Percentiles rank a stretch among this genome's conserved stretches.
phyloP scores from a whole-genome alignment of 148 eudicot species.

The Limonium bicolor region DNA sequence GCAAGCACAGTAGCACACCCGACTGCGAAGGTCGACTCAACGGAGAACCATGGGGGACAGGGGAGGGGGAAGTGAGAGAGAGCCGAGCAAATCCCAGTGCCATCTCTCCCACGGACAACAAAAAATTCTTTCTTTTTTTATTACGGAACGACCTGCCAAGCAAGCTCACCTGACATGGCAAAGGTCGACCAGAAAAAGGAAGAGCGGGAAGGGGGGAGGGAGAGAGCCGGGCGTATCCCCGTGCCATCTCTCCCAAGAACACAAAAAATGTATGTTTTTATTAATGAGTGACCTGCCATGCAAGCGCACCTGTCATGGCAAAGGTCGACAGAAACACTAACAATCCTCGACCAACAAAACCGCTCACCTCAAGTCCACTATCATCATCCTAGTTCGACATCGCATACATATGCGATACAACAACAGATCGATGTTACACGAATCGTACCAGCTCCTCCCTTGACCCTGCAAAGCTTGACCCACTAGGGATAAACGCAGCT shows the following conservation, averaged over 20 bases:
- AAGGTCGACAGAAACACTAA: slow-evolving; percentile 20
- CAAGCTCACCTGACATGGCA: slow-evolving; percentile 40
- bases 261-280: slow-evolving; percentile 11
- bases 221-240: slow-evolving; percentile 56
- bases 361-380: too few species aligned
- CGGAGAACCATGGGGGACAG: too few species aligned
- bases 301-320: slow-evolving; percentile 40
- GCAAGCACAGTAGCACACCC: too few species aligned
- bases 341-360: too few species aligned
- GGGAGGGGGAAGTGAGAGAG: too few species aligned
- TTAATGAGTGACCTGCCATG: slow-evolving; percentile 24
- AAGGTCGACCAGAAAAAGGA: slow-evolving; percentile 19
- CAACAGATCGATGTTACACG: too few species aligned
- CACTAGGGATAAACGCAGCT: too few species aligned
- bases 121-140: slow-evolving; percentile 8
- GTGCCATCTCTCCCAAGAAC: slow-evolving; percentile 39
- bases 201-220: background rate
- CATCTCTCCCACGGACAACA: slow-evolving; percentile 29
- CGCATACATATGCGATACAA: too few species aligned
- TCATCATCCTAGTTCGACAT: too few species aligned
- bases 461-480: too few species aligned
- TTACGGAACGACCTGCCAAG: slow-evolving; percentile 39
- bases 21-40: too few species aligned
- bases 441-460: too few species aligned
- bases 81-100: slow-evolving; percentile 56